Base-by-base conservation (phyloP, 768 basidiomycete species). In the Cytidiella melzeri region DNA sequence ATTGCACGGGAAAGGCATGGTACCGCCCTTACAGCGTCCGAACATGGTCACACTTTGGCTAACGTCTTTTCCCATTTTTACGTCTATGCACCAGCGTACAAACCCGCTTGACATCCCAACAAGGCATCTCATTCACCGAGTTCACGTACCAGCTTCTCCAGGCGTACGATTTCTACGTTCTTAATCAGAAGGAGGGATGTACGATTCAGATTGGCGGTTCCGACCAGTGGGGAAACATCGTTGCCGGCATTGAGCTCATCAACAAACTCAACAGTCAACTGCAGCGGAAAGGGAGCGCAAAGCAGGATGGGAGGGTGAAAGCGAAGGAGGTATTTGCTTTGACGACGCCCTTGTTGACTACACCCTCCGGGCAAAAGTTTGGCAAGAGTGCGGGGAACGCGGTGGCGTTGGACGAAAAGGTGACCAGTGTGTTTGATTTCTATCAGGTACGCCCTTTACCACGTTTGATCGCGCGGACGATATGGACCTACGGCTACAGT, bases 151-250 rank as follows among this genome's bases (percentile, higher is more conserved):
- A 99, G 61, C 80, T 99, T 20, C 76, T 99, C 23, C 96, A 99
- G 69, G 96, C 92, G 10, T 90, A 93, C 68, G 96, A 99, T 67
- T 99, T 96, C 68, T 78, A 85, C 56, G 72, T 83, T 57, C 75
- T 99, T 7, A 69, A 87, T 63, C 72, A 73, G 55, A 64, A 75
- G 19, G 72, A 77, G 45, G 73, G 72, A 3, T 97, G 95, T 65
- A 77, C 79, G 12, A 78, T 96, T 38, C 96, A 99, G 66, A 69
- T 98, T 37, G 96, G 96, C 43, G 96, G 96, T 9, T 94, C 92
- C 0, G 96, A 99, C 65, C 96, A 99, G 65, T 96, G 93, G 89
- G 96, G 96, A 13, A 99, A 99, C 63, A 97, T 99, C 55, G 69
- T 95, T 25, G 88, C 91, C 23, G 96, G 96, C 19, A 73, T 97